Evolutionary conservation across 495 filamentous ascomycete species (phyloP).

Genomic region (Lasiosphaeria miniovina): DNA sequence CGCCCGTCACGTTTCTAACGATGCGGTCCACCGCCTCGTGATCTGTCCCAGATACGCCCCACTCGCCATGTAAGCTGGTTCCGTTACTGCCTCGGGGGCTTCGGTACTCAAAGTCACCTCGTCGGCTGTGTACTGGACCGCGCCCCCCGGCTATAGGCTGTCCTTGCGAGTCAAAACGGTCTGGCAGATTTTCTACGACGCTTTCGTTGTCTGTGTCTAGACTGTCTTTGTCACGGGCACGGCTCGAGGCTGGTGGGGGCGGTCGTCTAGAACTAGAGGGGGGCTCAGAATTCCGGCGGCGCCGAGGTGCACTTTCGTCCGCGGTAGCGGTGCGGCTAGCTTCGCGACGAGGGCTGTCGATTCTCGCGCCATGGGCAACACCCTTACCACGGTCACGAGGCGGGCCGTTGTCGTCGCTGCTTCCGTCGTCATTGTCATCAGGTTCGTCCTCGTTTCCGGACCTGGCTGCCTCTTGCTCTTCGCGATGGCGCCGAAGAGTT

Average conservation of each 20-base stretch:
- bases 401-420: not conserved
- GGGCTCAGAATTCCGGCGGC: constrained; percentile 35
- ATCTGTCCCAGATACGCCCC: constrained; percentile 33
- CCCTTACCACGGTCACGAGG: not conserved
- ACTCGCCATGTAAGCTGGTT: constrained; percentile 25
- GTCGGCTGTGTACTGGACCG: constrained; percentile 16
- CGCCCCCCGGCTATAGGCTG: constrained; percentile 35
- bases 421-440: constrained; percentile 10
- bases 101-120: constrained; percentile 32
- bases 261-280: constrained; percentile 24
- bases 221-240: constrained; percentile 23
- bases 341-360: not conserved
- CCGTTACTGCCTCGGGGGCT: constrained; percentile 7
- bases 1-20: constrained; percentile 32
- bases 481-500: constrained; percentile 38
- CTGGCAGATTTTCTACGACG: constrained; percentile 52
- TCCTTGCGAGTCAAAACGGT: constrained; percentile 64
- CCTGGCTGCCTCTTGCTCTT: constrained; percentile 17
- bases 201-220: constrained; percentile 31
- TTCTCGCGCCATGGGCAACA: not conserved
- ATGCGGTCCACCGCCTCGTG: constrained; percentile 30
- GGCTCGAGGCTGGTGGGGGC: constrained; percentile 20
- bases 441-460: constrained; percentile 15
- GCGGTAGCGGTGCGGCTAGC: not conserved
- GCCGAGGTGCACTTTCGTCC: constrained; percentile 9